These are phyloP conservation scores for Apiosordaria backusii DNA, from an alignment of 495 filamentous ascomycete genomes.

Conservation along the genomic window DNA sequence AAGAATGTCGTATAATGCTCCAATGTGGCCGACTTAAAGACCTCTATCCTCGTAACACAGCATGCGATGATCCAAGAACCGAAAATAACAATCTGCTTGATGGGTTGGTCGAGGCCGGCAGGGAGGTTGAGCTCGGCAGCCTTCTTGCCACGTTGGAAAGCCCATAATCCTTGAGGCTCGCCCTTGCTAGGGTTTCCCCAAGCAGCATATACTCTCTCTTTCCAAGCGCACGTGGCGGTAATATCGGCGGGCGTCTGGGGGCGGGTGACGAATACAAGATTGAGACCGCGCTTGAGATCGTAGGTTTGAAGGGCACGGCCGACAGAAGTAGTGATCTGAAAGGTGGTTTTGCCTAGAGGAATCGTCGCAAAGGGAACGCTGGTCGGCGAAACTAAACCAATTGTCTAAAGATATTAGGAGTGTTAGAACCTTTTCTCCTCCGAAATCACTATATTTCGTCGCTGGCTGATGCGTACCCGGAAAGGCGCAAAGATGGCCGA, in stretches of 20 bases:
- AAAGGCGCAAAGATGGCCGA: constrained; percentile 90
- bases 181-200: constrained; percentile 60
- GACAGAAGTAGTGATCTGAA: constrained; percentile 93
- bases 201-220: constrained; percentile 78
- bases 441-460: background rate
- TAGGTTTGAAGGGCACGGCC: constrained; percentile 90
- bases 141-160: constrained; percentile 91
- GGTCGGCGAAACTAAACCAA: constrained; percentile 90
- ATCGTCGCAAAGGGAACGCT: constrained; percentile 81
- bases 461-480: constrained; percentile 54
- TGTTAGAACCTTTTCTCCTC: background rate
- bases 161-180: constrained; percentile 71
- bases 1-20: constrained; percentile 86
- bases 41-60: constrained; percentile 68
- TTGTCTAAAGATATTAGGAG: constrained; percentile 53
- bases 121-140: constrained; percentile 68
- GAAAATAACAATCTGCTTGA: constrained; percentile 75
- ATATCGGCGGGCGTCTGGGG: constrained; percentile 84
- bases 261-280: constrained; percentile 84
- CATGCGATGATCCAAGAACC: constrained; percentile 89
- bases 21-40: constrained; percentile 81
- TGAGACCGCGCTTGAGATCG: constrained; percentile 82
- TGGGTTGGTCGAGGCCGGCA: constrained; percentile 56
- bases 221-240: constrained; percentile 84
- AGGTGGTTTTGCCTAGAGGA: constrained; percentile 87